Evolutionary conservation across 2,329 filamentous ascomycete species (phyloP).

Genomic region (Amphichorda felina): DNA sequence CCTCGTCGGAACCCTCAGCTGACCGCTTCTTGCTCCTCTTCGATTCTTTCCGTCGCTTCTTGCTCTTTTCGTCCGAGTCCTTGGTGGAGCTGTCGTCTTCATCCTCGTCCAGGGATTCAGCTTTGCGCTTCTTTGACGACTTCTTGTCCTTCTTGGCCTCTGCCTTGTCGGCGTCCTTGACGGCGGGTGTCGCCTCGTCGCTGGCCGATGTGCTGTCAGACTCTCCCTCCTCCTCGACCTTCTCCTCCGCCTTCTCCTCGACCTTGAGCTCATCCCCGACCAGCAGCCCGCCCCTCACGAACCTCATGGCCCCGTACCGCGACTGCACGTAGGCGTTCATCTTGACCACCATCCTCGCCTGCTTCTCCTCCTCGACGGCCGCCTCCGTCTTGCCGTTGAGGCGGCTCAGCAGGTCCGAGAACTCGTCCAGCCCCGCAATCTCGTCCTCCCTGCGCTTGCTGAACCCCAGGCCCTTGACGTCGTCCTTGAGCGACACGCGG

Average conservation of each 20-base stretch:
- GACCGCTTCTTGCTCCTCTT: slow-evolving; percentile 18
- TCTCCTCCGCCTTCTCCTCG: slow-evolving; percentile 10
- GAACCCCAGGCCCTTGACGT: slow-evolving; percentile 82
- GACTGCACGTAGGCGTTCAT: slow-evolving; percentile 61
- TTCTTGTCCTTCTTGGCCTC: slow-evolving; percentile 28
- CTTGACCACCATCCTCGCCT: slow-evolving; percentile 56
- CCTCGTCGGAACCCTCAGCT: slow-evolving; percentile 1
- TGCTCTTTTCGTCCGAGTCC: slow-evolving; percentile 8
- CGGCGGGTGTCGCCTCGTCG: slow-evolving; percentile 1
- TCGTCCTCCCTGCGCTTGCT: slow-evolving; percentile 62
- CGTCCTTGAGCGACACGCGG: slow-evolving; percentile 75
- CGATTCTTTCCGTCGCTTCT: slow-evolving; percentile 15
- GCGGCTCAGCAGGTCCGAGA: slow-evolving; percentile 76
- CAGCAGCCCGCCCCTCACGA: slow-evolving; percentile 72
- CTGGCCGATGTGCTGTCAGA: background rate
- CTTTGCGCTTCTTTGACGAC: slow-evolving; percentile 38
- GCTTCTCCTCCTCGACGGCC: slow-evolving; percentile 59
- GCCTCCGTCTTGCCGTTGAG: slow-evolving; percentile 78
- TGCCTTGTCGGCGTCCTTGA: slow-evolving; percentile 10
- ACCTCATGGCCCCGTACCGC: slow-evolving; percentile 71
- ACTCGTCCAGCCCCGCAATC: slow-evolving; percentile 75
- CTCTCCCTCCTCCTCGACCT: slow-evolving; percentile 5
- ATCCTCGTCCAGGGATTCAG: slow-evolving; percentile 12
- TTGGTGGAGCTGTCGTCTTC: slow-evolving; percentile 12
- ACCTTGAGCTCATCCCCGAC: slow-evolving; percentile 43